Evolutionary conservation across 305 asterid species (phyloP), one percentile per base, ranked within the genome.

Genomic region (Solanum aculeatissimum): DNA sequence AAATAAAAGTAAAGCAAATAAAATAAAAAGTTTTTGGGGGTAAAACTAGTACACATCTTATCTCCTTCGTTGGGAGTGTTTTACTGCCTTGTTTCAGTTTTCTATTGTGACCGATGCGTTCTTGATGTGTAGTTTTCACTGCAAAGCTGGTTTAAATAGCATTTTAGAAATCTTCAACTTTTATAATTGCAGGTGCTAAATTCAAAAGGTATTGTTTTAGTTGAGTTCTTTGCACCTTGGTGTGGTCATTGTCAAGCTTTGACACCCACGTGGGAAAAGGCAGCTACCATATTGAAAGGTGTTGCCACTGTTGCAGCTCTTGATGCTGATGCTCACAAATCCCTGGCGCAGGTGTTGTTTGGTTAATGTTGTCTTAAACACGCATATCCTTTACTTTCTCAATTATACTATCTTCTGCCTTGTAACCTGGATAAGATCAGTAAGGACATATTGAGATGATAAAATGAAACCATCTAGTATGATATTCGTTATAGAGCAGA

Each of bases 201-300:
- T 89, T 91, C 98, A 8, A 94, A 97, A 80, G 90, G 98, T 40
- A 91, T 97, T 83, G 98, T 97, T 69, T 86, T 95, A 5, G 99
- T 97, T 60, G 99, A 97, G 90, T 95, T 97, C 85, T 97, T 90
- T 27, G 99, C 99, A 0, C 98, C 99, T 45, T 94, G 98, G 98
- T 97, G 99, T 85, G 99, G 99, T 42, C 98, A 97, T 87, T 97
- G 98, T 83, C 75, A 97, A 88, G 95, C 98, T 9, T 86, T 97
- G 84, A 95, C 99, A 10, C 98, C 98, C 6, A 85, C 87, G 2
- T 97, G 98, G 98, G 99, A 97, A 91, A 97, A 94, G 90, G 93
- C 95, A 21, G 99, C 99, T 70, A 85, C 84, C 70, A 90, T 92
- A 80, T 91, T 97, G 90, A 95, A 94, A 93, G 99, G 99, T 14